These are phyloP conservation scores for Geranium incanum DNA, from an alignment of 441 rosid species.

Conservation along the genomic window DNA sequence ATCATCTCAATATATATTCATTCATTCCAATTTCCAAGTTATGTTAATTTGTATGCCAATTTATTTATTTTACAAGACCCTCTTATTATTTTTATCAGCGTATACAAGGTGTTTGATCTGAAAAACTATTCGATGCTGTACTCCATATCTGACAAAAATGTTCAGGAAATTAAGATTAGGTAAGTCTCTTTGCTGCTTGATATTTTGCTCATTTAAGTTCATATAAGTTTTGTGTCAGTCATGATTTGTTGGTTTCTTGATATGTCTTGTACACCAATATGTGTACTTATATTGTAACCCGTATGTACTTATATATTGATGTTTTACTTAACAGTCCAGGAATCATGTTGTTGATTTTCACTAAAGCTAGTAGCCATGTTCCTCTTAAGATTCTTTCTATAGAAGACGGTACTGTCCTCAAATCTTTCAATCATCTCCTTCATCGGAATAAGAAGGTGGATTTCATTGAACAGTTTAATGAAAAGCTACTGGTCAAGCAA, in stretches of 20 bases:
- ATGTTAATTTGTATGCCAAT: not conserved
- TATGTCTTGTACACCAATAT: not conserved
- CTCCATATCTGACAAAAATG: constrained; percentile 52
- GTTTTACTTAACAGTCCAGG: constrained; percentile 50
- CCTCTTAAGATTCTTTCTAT: constrained; percentile 70
- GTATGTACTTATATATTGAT: not conserved
- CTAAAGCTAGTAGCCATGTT: constrained; percentile 50
- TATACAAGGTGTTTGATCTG: constrained; percentile 57
- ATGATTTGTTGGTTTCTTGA: not conserved
- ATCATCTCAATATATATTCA: constrained; percentile 5
- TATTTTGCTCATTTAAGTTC: not conserved
- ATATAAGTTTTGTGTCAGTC: not conserved
- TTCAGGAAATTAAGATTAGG: constrained; percentile 63
- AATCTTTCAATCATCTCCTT: constrained; percentile 64
- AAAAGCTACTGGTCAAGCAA: constrained; percentile 87
- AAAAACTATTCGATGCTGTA: constrained; percentile 55
- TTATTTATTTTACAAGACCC: not conserved
- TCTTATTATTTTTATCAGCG: constrained; percentile 25
- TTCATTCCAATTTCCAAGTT: constrained; percentile 6
- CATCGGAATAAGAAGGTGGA: constrained; percentile 84
- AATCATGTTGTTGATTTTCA: constrained; percentile 68
- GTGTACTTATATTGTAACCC: not conserved
- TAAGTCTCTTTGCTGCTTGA: constrained; percentile 14
- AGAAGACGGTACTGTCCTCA: constrained; percentile 79
- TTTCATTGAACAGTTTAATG: constrained; percentile 78